phyloP scores from a whole-genome alignment of 2,329 filamentous ascomycete species.

The Thermoascus crustaceus region DNA sequence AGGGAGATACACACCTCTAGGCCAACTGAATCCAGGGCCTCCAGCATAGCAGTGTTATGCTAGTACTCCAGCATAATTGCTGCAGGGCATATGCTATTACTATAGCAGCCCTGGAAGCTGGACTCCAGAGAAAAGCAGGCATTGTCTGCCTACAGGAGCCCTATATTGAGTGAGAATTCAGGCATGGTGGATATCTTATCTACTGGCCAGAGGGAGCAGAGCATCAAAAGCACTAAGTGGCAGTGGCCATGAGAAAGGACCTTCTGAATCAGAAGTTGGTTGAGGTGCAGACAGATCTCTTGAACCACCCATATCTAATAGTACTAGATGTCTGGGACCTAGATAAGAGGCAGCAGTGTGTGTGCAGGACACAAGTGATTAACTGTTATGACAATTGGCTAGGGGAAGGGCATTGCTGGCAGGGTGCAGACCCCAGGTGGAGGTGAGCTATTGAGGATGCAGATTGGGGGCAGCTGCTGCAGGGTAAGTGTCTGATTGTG shows the following conservation, averaged over 20 bases:
- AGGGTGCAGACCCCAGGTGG: too few species aligned
- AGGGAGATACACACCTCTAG: not conserved
- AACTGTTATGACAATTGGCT: not conserved
- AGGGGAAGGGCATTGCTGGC: too few species aligned
- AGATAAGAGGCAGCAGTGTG: too few species aligned
- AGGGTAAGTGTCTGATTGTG: too few species aligned
- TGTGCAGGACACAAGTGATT: too few species aligned
- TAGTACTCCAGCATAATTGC: constrained; percentile 1
- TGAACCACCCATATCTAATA: too few species aligned
- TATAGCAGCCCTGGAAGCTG: not conserved
- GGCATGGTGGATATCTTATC: not conserved
- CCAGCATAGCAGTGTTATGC: not conserved
- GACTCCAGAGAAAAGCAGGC: not conserved
- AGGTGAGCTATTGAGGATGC: too few species aligned
- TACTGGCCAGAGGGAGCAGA: not conserved
- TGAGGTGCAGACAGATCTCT: too few species aligned
- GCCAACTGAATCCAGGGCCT: not conserved
- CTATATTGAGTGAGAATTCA: not conserved
- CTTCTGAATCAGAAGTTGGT: too few species aligned
- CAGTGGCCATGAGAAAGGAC: too few species aligned
- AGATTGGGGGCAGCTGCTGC: too few species aligned
- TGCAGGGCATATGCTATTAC: not conserved
- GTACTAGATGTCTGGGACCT: too few species aligned
- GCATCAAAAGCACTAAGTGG: not conserved
- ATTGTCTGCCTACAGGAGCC: not conserved